Conservation (phyloP, 768 basidiomycete genomes). For the Mrakia hoshinonis region DNA sequence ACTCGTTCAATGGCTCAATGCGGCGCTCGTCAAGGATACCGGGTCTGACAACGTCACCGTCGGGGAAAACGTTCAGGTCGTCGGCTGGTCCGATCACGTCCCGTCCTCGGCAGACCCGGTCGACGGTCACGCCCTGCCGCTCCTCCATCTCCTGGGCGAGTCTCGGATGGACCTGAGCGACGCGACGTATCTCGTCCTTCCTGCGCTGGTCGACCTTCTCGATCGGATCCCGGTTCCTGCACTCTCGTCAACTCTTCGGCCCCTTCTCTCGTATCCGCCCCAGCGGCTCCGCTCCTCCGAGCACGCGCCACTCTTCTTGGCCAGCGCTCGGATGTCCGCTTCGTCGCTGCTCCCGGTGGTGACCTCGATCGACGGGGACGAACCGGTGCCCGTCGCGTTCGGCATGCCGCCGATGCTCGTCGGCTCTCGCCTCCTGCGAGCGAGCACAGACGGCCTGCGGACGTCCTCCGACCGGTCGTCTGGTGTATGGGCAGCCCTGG, state of each 20-base stretch:
- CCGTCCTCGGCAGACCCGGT: background rate
- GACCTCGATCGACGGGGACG: background rate
- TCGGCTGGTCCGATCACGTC: background rate
- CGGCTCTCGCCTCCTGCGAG: background rate
- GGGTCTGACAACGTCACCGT: background rate
- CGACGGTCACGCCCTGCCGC: background rate
- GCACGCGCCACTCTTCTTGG: background rate
- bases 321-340: background rate
- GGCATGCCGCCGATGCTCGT: background rate
- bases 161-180: background rate
- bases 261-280: background rate
- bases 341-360: background rate
- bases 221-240: too few relatives aligned
- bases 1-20: too few relatives aligned
- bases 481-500: background rate
- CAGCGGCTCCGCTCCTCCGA: background rate
- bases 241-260: background rate
- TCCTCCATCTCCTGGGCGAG: background rate
- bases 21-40: too few relatives aligned
- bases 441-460: background rate
- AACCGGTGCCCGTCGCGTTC: background rate
- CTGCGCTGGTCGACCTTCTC: background rate
- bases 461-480: background rate
- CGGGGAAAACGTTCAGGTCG: background rate
- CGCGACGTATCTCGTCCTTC: background rate